Conservation (phyloP, 2,329 filamentous ascomycete genomes). For the Colletotrichum karsti region DNA sequence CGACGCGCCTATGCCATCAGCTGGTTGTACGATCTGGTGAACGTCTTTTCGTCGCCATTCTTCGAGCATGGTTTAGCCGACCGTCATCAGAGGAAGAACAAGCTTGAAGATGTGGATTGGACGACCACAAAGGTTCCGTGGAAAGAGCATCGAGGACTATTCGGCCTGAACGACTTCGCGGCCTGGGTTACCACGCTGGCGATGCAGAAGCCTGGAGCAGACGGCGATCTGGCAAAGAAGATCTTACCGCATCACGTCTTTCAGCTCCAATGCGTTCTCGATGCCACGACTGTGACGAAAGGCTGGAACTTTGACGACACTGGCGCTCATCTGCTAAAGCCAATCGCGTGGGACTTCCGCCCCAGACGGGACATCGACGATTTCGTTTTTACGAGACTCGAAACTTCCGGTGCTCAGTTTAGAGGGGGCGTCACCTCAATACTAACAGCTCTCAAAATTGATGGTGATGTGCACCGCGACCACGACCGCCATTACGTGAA, state of each 20-base stretch:
- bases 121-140: no score
- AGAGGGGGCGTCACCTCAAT: neutral
- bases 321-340: neutral
- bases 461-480: neutral
- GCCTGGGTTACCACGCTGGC: slow-evolving; percentile 51
- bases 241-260: slow-evolving; percentile 59
- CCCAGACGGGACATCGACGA: neutral
- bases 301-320: slow-evolving; percentile 49
- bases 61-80: neutral
- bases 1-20: slow-evolving; percentile 57
- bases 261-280: slow-evolving; percentile 58
- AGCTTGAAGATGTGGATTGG: slow-evolving; percentile 34
- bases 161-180: slow-evolving; percentile 57
- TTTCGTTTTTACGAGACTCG: neutral
- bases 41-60: slow-evolving; percentile 46
- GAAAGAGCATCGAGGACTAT: slow-evolving; percentile 42
- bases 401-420: neutral
- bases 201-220: slow-evolving; percentile 49
- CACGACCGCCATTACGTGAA: neutral
- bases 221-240: slow-evolving; percentile 40
- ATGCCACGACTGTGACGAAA: slow-evolving; percentile 51
- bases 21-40: slow-evolving; percentile 61
- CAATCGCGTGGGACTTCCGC: neutral
- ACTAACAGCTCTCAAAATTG: neutral
- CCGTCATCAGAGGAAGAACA: neutral